Base-by-base conservation (phyloP, 2,329 filamentous ascomycete genomes). In the Colletotrichum musicola region DNA sequence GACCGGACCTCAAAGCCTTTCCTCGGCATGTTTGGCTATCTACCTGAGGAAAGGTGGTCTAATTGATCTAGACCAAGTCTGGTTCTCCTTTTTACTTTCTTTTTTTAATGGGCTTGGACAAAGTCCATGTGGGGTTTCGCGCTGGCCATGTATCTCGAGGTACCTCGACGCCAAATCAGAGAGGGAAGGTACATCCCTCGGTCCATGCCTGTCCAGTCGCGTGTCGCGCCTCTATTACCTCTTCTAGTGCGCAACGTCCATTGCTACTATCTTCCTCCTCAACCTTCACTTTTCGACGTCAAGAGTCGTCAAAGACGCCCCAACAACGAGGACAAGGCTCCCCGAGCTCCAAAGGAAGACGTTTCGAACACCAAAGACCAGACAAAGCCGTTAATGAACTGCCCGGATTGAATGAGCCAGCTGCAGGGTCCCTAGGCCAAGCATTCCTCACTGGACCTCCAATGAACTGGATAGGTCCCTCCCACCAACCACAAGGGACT, bases 141-240 rank as follows among this genome's bases (percentile, higher is more conserved):
- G 35, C 20, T 16, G 25, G 4, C 18, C 6, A 42, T 64, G 62
- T 69, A 56, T 13, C n/a, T n/a, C n/a, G 12, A 44, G 18, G 22
- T 68, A 66, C 16, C n/a, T n/a, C 14, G 13, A 35, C 25, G n/a
- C 38, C 13, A 25, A 30, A 20, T 4, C 49, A 3, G 10, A 4
- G 27, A 4, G 13, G 16, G 18, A 18, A 38, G 25, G 22, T 56
- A 68, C 55, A 25, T 38, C 7, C 10, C 16, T 20, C 14, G 6
- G 55, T 47, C 53, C 65, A 18, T 56, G 62, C 55, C 50, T 49
- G 62, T 38, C 27, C 22, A 60, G 62, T 60, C 62, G 55, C 65
- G 65, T 60, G 35, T 65, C 55, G 60, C 61, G 62, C 61, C 38
- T n/a, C n/a, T n/a, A n/a, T n/a, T 35, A 35, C 30, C 30, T 9